Evolutionary conservation across 257 asterid genomes (phyloP), one percentile per base, ranked within the genome.

Genomic region (Solanum lycopersicoides): DNA sequence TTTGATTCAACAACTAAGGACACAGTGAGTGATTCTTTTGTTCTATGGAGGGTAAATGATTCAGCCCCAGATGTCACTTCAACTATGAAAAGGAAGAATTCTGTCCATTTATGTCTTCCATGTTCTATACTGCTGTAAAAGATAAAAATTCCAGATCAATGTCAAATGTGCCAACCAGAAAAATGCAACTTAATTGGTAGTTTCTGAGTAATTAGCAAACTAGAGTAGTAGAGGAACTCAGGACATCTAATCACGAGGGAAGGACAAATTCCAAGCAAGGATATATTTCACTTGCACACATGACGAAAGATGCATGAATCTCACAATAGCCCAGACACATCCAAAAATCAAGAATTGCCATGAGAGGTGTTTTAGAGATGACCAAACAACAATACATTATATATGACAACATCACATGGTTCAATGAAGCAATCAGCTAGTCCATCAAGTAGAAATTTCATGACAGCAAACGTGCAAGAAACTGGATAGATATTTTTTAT

Each of bases 31-130:
- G 88, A 90, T 87, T 72, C 85, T 83, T 90, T 87, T 86, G 90
- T 88, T 90, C 87, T 86, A 71, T 86, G 39, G 25, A 76, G 56
- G 63, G 86, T 83, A 44, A 72, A 88, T 77, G 86, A 59, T 72
- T 37, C 60, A 56, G 7, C 83, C 86, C 88, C 88, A 84, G 91
- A 53, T 41, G 89, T 83, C 92, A 72, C 88, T 69, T 87, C 89
- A 75, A 44, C 82, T 63, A 76, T 86, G 45, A 34, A 20, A 53
- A 63, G 85, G 35, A 47, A 80, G 85, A 80, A 80, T 30, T 45
- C 32, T 41, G 77, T 45, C 37, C 66, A 85, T 34, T 66, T 41
- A 72, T 85, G 87, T 66, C 80, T 45, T 68, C 28, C 82, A 85
- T 85, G 83, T 47, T 71, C 83, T 71, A 44, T 35, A 50, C 41